phyloP scores from a whole-genome alignment of 2,329 filamentous ascomycete genomes.

The Triangularia verruculosa region DNA sequence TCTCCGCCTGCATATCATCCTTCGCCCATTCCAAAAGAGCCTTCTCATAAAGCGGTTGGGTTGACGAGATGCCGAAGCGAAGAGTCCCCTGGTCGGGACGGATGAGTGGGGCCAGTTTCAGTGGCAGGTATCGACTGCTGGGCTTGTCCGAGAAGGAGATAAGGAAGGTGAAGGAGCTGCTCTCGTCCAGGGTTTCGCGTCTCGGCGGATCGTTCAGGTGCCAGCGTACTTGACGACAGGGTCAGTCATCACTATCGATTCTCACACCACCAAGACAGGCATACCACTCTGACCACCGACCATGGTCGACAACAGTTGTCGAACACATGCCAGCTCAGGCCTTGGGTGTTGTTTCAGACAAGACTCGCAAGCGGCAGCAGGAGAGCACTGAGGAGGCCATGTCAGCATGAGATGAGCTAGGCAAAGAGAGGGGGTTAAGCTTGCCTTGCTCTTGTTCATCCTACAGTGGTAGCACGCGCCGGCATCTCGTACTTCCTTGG shows the following conservation, averaged over 20 bases:
- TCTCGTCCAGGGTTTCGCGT: slow-evolving; percentile 8
- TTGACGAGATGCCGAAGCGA: background rate
- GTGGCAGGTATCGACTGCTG: slow-evolving; percentile 9
- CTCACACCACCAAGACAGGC: background rate
- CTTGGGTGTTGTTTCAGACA: slow-evolving; percentile 12
- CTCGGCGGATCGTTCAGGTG: slow-evolving; percentile 14
- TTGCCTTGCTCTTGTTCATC: slow-evolving; percentile 47
- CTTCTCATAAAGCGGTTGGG: background rate
- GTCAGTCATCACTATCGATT: background rate
- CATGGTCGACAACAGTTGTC: slow-evolving; percentile 5
- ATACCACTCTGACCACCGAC: slow-evolving; percentile 6
- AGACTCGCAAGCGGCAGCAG: slow-evolving; percentile 3
- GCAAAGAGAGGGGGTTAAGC: slow-evolving; percentile 20
- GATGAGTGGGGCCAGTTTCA: slow-evolving; percentile 10
- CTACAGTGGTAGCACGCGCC: slow-evolving; percentile 49
- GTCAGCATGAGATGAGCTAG: slow-evolving; percentile 14
- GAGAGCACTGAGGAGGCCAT: slow-evolving; percentile 16
- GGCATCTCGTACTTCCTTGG: slow-evolving; percentile 47
- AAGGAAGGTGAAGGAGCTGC: background rate
- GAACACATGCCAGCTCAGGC: slow-evolving; percentile 13
- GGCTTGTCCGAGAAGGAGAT: slow-evolving; percentile 15
- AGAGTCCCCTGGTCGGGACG: background rate
- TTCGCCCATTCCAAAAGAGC: slow-evolving; percentile 16
- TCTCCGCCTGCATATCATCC: slow-evolving; percentile 14
- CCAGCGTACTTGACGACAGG: slow-evolving; percentile 17